A percentile compares a stretch with the other conserved stretches of the same genome.
These are phyloP conservation scores for Westerdykella aurantiaca DNA, from an alignment of 2,329 filamentous ascomycete species.

Conservation along the genomic window DNA sequence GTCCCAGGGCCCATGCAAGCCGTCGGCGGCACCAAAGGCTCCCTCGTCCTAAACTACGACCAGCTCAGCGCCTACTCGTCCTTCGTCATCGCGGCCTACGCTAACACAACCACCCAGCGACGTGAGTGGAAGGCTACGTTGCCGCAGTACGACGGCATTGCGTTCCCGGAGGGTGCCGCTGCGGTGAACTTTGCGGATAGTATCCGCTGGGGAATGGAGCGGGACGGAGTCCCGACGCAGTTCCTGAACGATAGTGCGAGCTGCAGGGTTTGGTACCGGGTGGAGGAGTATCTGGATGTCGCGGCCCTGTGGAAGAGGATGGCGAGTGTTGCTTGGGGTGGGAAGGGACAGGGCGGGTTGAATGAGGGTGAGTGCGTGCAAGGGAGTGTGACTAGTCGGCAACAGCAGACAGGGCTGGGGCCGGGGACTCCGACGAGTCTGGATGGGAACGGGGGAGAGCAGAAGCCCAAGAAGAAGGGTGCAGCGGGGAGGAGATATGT, in stretches of 20 bases:
- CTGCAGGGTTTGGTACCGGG: slow-evolving; percentile 57
- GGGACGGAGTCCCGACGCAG: slow-evolving; percentile 46
- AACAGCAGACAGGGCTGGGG: slow-evolving; percentile 24
- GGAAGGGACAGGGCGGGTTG: slow-evolving; percentile 14
- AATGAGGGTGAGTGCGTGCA: slow-evolving; percentile 24
- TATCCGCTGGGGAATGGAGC: slow-evolving; percentile 28
- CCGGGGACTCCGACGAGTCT: slow-evolving; percentile 14
- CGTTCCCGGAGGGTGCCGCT: slow-evolving; percentile 12
- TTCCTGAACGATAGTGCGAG: slow-evolving; percentile 58
- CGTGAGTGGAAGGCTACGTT: slow-evolving; percentile 19
- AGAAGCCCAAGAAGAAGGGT: slow-evolving; percentile 5
- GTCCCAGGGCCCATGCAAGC: slow-evolving; percentile 36
- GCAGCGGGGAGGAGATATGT: slow-evolving; percentile 10
- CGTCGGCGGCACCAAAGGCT: slow-evolving; percentile 44
- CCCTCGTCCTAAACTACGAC: slow-evolving; percentile 24
- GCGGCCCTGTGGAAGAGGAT: slow-evolving; percentile 48
- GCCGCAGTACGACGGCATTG: slow-evolving; percentile 22
- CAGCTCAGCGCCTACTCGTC: slow-evolving; percentile 19
- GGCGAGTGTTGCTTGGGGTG: slow-evolving; percentile 25
- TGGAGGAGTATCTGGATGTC: slow-evolving; percentile 48
- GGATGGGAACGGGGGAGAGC: not conserved
- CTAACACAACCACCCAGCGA: slow-evolving; percentile 7
- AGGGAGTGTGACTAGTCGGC: slow-evolving; percentile 23
- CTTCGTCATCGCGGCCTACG: slow-evolving; percentile 18
- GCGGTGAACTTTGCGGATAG: slow-evolving; percentile 38